A percentile compares a stretch with the other conserved stretches of the same genome.
Conservation (phyloP, 1,139 yeast species). For the Fermentozyma sake region DNA sequence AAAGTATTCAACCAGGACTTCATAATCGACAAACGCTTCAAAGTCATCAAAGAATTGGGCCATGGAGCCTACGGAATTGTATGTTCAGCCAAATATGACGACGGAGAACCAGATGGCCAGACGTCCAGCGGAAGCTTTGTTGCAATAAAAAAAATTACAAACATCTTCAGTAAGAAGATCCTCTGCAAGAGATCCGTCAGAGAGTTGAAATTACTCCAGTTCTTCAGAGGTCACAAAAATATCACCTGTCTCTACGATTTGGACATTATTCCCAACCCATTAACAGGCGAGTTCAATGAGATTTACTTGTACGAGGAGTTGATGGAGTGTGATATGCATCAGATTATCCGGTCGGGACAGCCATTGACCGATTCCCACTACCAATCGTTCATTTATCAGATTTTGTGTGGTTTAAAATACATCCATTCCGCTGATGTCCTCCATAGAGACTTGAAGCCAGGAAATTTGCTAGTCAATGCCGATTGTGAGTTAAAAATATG, state of each 20-base stretch:
- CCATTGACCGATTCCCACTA: slow-evolving; percentile 93
- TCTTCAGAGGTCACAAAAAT: slow-evolving; percentile 88
- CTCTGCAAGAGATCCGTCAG: slow-evolving; percentile 86
- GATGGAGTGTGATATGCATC: slow-evolving; percentile 99
- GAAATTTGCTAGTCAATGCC: slow-evolving; percentile 86
- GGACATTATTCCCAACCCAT: slow-evolving; percentile 79
- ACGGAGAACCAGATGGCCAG: slow-evolving; percentile 28
- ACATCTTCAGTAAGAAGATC: slow-evolving; percentile 83
- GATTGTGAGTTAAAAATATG: slow-evolving; percentile 95
- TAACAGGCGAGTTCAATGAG: slow-evolving; percentile 74
- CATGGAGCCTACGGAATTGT: slow-evolving; percentile 98
- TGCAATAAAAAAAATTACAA: slow-evolving; percentile 92
- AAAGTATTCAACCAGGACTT: slow-evolving; percentile 86
- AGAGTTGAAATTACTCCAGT: slow-evolving; percentile 81
- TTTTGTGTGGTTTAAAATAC: slow-evolving; percentile 86
- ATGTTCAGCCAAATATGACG: slow-evolving; percentile 87
- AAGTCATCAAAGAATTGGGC: slow-evolving; percentile 85
- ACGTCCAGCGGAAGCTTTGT: slow-evolving; percentile 41
- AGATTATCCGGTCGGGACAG: slow-evolving; percentile 89
- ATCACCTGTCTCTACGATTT: slow-evolving; percentile 91
- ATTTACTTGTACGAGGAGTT: slow-evolving; percentile 88
- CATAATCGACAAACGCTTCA: slow-evolving; percentile 78
- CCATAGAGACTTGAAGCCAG: slow-evolving; percentile 93
- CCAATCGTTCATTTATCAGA: slow-evolving; percentile 89
- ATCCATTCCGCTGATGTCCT: slow-evolving; percentile 95